Conservation (phyloP, 768 basidiomycete species). For the Podaxis sp. region DNA sequence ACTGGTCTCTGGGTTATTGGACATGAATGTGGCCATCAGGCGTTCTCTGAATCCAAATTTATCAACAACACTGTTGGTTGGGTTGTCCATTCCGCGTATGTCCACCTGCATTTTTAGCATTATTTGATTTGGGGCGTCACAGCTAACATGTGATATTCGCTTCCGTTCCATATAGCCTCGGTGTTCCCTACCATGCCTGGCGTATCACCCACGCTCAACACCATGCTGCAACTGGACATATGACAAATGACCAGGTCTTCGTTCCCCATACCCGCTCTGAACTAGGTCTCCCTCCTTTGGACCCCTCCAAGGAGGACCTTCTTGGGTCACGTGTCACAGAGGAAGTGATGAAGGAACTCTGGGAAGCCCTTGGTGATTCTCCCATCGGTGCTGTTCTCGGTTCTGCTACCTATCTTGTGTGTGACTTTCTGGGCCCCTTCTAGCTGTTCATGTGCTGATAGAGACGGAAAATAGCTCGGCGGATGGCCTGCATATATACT, state of each 20-base stretch:
- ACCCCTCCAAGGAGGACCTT: slow-evolving; percentile 66
- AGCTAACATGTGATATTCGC: slow-evolving; percentile 22
- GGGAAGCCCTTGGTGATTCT: slow-evolving; percentile 89
- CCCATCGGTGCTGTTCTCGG: slow-evolving; percentile 68
- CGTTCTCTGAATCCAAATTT: slow-evolving; percentile 88
- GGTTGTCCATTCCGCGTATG: slow-evolving; percentile 84
- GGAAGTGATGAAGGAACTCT: slow-evolving; percentile 69
- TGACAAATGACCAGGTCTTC: slow-evolving; percentile 95
- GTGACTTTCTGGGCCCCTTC: slow-evolving; percentile 19
- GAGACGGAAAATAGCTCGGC: slow-evolving; percentile 45
- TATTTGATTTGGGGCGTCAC: slow-evolving; percentile 16
- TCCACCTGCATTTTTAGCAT: slow-evolving; percentile 14
- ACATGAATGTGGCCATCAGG: slow-evolving; percentile 96
- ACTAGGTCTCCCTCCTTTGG: slow-evolving; percentile 60
- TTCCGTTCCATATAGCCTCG: slow-evolving; percentile 52
- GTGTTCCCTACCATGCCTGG: slow-evolving; percentile 98
- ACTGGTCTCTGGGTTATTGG: slow-evolving; percentile 96
- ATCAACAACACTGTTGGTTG: slow-evolving; percentile 94
- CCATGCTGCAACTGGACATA: slow-evolving; percentile 91
- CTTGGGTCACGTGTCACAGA: slow-evolving; percentile 64
- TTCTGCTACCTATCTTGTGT: slow-evolving; percentile 60
- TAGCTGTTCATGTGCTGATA: not conserved
- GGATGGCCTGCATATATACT: slow-evolving; percentile 89
- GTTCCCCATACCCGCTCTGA: slow-evolving; percentile 88
- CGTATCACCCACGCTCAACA: slow-evolving; percentile 92